Percentiles rank a stretch among this genome's conserved stretches.
These are phyloP conservation scores for Aspergillus sp. DNA, from an alignment of 2,329 filamentous ascomycete species.

Conservation along the genomic window DNA sequence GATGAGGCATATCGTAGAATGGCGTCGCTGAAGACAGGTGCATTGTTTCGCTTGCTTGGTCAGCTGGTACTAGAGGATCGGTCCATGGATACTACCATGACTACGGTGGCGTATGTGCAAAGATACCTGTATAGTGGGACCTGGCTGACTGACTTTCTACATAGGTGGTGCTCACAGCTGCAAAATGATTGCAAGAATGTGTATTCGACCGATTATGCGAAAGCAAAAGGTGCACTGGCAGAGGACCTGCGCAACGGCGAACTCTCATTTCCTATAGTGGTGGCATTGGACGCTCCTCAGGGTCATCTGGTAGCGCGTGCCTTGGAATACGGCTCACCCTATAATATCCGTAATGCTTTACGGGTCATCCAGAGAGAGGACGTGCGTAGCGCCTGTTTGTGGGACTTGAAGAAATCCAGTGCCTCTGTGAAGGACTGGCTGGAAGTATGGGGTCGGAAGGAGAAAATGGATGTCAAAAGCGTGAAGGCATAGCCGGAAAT, in stretches of 20 bases:
- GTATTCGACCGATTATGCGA: conserved; percentile 24
- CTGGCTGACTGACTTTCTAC: neutral
- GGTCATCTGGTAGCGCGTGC: conserved; percentile 18
- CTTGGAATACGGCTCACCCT: conserved; percentile 15
- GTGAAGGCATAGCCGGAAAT: neutral
- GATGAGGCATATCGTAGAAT: conserved; percentile 17
- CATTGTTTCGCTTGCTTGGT: conserved; percentile 23
- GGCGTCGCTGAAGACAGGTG: conserved; percentile 23
- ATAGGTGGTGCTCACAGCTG: conserved; percentile 25
- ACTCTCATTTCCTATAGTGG: conserved; percentile 21
- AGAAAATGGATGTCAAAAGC: conserved; percentile 22
- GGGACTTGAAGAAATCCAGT: conserved; percentile 17
- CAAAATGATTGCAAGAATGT: conserved; percentile 29
- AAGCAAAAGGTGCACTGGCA: conserved; percentile 18
- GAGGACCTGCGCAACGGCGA: conserved; percentile 24
- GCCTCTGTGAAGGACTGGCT: conserved; percentile 19
- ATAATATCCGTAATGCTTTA: conserved; percentile 18
- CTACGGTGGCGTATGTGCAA: conserved; percentile 18
- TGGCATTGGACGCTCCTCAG: conserved; percentile 17
- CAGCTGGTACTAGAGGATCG: conserved; percentile 20
- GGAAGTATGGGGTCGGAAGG: conserved; percentile 29
- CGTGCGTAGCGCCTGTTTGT: conserved; percentile 16
- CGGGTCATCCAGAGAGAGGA: conserved; percentile 17
- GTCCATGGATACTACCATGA: conserved; percentile 19
- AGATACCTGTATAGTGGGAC: neutral